Base-by-base conservation (phyloP, 495 filamentous ascomycete genomes). In the Cryomyces minteri region DNA sequence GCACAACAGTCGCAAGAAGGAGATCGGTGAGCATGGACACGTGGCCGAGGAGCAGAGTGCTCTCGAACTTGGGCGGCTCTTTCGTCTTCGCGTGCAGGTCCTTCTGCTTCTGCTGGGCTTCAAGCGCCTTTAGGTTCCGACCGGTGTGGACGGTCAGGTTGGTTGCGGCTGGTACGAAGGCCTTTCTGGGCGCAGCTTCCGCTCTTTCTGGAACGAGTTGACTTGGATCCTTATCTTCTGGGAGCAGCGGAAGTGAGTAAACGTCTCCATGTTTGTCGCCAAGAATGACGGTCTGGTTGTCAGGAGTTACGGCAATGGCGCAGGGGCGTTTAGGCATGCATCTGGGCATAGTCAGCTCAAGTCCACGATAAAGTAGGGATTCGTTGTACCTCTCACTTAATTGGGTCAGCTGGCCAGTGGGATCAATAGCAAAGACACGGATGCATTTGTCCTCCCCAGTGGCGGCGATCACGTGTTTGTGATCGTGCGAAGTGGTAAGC, bases 231-330 rank as follows among this genome's bases (percentile, higher is more conserved):
- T 31, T 43, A 38, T 36, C 41, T 43, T 39, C 7, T 66, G 57
- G 1, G 44, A 87, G 58, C 3, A 96, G 62, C 4, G 90, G 88
- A n/a, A 98, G 59, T 5, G 80, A 70, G 60, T 90, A 95, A 48
- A 94, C 88, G 62, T 98, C 90, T 32, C 90, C 90, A 55, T 94
- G 94, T 57, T 96, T 98, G 62, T 98, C 92, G 32, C 75, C 86
- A 46, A 70, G 76, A 30, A 96, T 61, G 48, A 96, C 83, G 4
- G 70, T 82, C 4, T 62, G 63, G 38, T 76, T 71, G 57, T 86
- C 75, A 25, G 69, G 54, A 1, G 82, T 77, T 40, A 95, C 61
- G 41, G 70, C 63, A 45, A 98, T 59, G 40, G 81, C 73, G 57
- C 76, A 84, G 31, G 83, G 84, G 38, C 87, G 77, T 63, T 95